Conservation (phyloP, 140 eudicot genomes). For the Artemisia princeps region DNA sequence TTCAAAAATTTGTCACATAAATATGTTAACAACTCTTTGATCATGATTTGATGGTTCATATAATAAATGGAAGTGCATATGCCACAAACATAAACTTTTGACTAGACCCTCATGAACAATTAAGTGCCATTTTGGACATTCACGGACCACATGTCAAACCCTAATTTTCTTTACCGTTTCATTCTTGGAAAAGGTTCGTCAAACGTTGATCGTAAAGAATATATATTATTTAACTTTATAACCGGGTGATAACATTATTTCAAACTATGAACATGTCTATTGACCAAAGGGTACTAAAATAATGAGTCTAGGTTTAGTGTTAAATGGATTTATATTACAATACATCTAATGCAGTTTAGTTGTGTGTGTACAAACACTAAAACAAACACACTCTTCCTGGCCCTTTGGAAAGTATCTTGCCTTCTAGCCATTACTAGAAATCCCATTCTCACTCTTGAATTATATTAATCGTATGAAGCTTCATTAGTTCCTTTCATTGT, state of each 20-base stretch:
- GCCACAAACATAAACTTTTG: neutral
- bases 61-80: no score
- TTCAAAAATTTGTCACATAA: no score
- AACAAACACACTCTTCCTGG: slow-evolving; percentile 33
- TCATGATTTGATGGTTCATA: no score
- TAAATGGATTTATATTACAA: slow-evolving; percentile 19
- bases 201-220: neutral
- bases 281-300: slow-evolving; percentile 1
- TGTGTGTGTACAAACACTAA: slow-evolving; percentile 42
- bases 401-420: slow-evolving; percentile 55
- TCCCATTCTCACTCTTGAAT: slow-evolving; percentile 3
- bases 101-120: slow-evolving; percentile 9
- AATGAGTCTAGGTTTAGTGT: neutral
- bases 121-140: neutral
- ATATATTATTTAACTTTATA: no score
- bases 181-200: neutral
- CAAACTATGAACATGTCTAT: neutral
- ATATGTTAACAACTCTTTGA: no score
- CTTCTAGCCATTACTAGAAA: slow-evolving; percentile 55
- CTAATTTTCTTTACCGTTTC: neutral
- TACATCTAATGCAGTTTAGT: slow-evolving; percentile 36
- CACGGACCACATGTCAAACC: neutral
- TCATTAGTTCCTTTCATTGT: neutral
- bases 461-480: neutral
- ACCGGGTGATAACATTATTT: neutral